phyloP scores from a whole-genome alignment of 2,329 filamentous ascomycete species.

The Cytospora paraplurivora region DNA sequence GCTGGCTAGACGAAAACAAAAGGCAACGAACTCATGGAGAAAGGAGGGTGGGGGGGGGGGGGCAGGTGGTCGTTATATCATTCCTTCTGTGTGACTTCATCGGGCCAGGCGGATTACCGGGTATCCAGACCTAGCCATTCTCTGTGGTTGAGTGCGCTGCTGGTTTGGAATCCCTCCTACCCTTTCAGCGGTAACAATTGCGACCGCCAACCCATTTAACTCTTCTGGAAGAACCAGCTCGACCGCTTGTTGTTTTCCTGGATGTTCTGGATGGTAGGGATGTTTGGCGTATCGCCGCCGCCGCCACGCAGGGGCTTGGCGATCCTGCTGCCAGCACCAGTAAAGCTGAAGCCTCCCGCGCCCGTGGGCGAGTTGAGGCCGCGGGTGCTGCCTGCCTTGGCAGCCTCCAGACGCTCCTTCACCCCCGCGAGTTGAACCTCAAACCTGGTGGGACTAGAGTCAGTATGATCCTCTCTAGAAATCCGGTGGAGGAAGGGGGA shows the following conservation, averaged over 20 bases:
- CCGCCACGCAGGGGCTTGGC: constrained; percentile 70
- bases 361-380: constrained; percentile 68
- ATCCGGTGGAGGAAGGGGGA: constrained; percentile 18
- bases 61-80: constrained; percentile 24
- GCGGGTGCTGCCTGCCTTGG: constrained; percentile 87
- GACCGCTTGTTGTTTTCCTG: constrained; percentile 63
- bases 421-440: constrained; percentile 95
- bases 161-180: constrained; percentile 12
- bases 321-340: constrained; percentile 64
- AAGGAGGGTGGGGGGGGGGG: constrained; percentile 8
- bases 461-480: constrained; percentile 22
- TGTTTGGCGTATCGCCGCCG: constrained; percentile 52
- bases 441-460: constrained; percentile 64
- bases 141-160: constrained; percentile 15
- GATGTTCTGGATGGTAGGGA: constrained; percentile 60
- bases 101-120: constrained; percentile 14
- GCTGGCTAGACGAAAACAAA: constrained; percentile 23
- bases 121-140: constrained; percentile 18
- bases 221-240: constrained; percentile 76
- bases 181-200: constrained; percentile 2
- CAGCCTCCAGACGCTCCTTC: constrained; percentile 95
- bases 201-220: constrained; percentile 29
- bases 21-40: constrained; percentile 20
- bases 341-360: constrained; percentile 71
- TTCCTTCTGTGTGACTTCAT: constrained; percentile 18